Evolutionary conservation across 2,329 filamentous ascomycete genomes (phyloP), one percentile per base, ranked within the genome.

Genomic region (Trichophaea hybrida): DNA sequence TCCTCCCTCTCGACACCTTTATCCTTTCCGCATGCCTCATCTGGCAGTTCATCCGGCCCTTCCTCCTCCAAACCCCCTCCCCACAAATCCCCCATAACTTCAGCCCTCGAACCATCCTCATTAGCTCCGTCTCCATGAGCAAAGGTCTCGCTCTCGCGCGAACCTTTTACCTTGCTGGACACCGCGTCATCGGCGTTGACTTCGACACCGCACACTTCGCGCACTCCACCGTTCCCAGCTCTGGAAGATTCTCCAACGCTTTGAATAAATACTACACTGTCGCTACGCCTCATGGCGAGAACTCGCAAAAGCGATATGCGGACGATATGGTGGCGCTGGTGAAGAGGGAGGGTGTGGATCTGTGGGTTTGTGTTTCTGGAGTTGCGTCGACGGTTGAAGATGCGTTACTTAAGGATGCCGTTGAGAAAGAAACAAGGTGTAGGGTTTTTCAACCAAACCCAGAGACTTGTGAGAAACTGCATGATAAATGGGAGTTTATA

Each of bases 361-460:
- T 89, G 2, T 90, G 85, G 85, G 79, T 89, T 2, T 82, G 80
- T 17, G 87, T 84, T 66, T 87, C 84, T 0, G 82, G 81, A n/a
- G 80, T 85, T 6, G 76, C 78, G 1, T 80, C 78, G 0, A 82
- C 81, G 0, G 71, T 84, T 10, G 81, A 85, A 67, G 85, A 89
- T 69, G 84, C 80, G 0, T 71, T 78, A 38, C 83, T 82, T 1
- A 82, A 81, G 63, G 78, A 84, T 59, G 72, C 76, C 2, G 72
- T 87, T 15, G 80, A 85, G 65, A 71, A 73, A 12, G 73, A 76
- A 37, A 83, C 81, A 0, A 64, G 64, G 0, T 85, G 84, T 68
- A 78, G 74, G 62, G 82, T 78, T 2, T 75, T 89, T 1, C 83
- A 88, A 60, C 81, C 85, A 66, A 76, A 79, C 34, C 71, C 77